Evolutionary conservation across 179 eudicot species (phyloP).

Genomic region (Silene vulgaris): DNA sequence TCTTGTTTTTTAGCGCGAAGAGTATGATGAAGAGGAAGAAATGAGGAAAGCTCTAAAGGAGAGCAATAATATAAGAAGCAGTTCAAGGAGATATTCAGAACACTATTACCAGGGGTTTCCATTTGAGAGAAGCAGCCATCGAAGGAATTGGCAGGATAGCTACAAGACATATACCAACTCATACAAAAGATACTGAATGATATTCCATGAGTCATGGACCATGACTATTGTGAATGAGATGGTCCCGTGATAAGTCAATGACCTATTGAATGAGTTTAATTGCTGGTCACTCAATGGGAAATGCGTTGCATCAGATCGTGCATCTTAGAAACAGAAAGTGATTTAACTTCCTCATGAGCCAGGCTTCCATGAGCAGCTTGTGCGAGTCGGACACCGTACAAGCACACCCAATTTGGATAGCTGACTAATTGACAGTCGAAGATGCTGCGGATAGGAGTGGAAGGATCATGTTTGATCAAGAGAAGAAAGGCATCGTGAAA

Average conservation of each 20-base stretch:
- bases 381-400: neutral
- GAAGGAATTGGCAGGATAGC: slow-evolving; percentile 54
- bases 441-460: neutral
- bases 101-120: slow-evolving; percentile 32
- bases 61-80: slow-evolving; percentile 30
- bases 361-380: neutral
- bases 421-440: neutral
- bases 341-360: neutral
- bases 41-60: slow-evolving; percentile 47
- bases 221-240: neutral
- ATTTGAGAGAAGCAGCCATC: slow-evolving; percentile 43
- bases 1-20: slow-evolving; percentile 41
- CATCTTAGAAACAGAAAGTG: neutral
- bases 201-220: neutral
- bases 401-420: neutral
- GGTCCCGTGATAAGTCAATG: neutral
- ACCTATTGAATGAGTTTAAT: neutral
- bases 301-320: neutral
- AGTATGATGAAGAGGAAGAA: slow-evolving; percentile 59
- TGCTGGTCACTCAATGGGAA: neutral
- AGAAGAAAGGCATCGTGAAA: neutral
- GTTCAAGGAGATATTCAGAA: slow-evolving; percentile 37
- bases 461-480: neutral
- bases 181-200: slow-evolving; percentile 35
- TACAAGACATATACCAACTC: slow-evolving; percentile 41